Base-by-base conservation (phyloP, 2,329 filamentous ascomycete genomes). In the Pseudocercospora musae region DNA sequence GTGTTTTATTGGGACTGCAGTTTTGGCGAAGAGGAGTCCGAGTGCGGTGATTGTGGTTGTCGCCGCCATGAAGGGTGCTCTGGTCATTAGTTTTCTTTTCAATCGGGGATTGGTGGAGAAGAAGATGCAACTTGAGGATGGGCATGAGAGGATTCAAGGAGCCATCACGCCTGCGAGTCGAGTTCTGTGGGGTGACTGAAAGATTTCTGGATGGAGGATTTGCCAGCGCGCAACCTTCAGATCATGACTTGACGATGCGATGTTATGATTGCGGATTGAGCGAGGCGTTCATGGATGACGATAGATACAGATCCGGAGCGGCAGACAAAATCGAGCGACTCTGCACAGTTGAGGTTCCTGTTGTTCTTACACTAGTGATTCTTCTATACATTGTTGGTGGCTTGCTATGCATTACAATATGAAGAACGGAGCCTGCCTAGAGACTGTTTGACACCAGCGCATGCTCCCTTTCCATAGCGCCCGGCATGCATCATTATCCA, bases 1-100 rank as follows among this genome's bases (percentile, higher is more conserved):
- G 9, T 67, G 68, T 27, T 73, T 71, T 52, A 63, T 72, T 21
- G 71, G 71, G 5, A 67, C 71, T 13, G 61, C 62, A 2, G 52
- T 67, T 7, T 53, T 69, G 21, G 54, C 58, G 23, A 67, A 50
- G 8, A 52, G 48, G 15, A 62, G 58, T 50, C 67, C 67, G 10
- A 66, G 63, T 40, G 62, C 69, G 7, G 62, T 62, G 1, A 49
- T 73, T 20, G 63, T 72, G 13, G 58, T 69, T 4, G 65, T 65
- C 2, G 70, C 65, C 0, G 58, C 60, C 23, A 58, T 66, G 49
- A 73, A 72, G 54, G 62, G 60, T 10, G 48, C 63, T 5, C 58
- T 71, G 18, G 69, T 69, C 8, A 25, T 69, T 15, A 66, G 63
- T 29, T 70, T 72, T 31, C 33, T 72, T 6, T 66, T 65, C 46